A percentile compares a stretch with the other conserved stretches of the same genome.
Evolutionary conservation across 495 filamentous ascomycete species (phyloP).

Genomic region (Opeltia flavorubescens): DNA sequence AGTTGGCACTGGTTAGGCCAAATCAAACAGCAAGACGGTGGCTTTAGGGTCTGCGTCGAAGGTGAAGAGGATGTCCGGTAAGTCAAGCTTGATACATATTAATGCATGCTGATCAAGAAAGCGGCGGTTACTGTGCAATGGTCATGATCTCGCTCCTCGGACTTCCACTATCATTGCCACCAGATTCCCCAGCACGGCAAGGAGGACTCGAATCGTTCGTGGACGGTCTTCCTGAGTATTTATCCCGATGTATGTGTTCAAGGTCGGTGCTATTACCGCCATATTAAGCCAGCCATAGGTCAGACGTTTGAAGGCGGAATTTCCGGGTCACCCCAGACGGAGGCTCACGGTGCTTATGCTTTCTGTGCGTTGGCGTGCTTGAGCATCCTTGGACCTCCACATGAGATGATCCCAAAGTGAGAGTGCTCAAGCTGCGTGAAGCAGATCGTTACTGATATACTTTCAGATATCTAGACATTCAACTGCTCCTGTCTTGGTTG

Average conservation of each 20-base stretch:
- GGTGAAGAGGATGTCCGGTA: constrained; percentile 90
- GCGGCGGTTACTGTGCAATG: constrained; percentile 81
- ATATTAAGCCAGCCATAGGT: constrained; percentile 30
- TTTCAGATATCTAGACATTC: constrained; percentile 60
- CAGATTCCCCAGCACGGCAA: constrained; percentile 37
- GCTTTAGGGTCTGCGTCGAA: constrained; percentile 63
- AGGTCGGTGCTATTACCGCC: constrained; percentile 3
- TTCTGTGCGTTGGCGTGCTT: constrained; percentile 88
- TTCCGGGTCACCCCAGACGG: constrained; percentile 61
- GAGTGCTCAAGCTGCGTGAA: constrained; percentile 7
- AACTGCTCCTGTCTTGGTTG: constrained; percentile 68
- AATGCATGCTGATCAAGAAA: constrained; percentile 20
- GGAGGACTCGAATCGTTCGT: constrained; percentile 39
- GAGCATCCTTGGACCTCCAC: constrained; percentile 64
- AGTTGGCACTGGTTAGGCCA: constrained; percentile 74
- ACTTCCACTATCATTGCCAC: constrained; percentile 63
- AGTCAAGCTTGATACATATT: constrained; percentile 10
- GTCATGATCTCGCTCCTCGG: constrained; percentile 70
- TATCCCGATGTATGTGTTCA: constrained; percentile 57
- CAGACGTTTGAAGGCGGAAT: constrained; percentile 94
- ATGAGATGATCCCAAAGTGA: constrained; percentile 52
- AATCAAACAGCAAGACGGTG: constrained; percentile 73
- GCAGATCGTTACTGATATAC: neutral
- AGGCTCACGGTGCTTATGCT: constrained; percentile 93
- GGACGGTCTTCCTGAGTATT: constrained; percentile 59